These are phyloP conservation scores for Pestalotiopsis sp. DNA, from an alignment of 2,329 filamentous ascomycete genomes.

Conservation along the genomic window DNA sequence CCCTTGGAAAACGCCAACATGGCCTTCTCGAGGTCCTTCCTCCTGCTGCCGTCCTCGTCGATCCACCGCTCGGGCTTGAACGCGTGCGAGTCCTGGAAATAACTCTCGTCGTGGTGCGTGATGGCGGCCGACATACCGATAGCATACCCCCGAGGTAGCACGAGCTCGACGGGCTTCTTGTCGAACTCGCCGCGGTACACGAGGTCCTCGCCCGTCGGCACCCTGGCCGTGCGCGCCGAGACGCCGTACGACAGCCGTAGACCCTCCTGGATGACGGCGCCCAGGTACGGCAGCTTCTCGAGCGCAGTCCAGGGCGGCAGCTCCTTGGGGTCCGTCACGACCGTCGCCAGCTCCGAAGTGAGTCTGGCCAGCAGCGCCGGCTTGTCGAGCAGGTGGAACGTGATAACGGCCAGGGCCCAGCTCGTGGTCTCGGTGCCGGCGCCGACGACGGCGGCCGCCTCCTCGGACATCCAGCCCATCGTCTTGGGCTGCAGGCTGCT, in stretches of 20 bases:
- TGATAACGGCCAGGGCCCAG: slow-evolving; percentile 25
- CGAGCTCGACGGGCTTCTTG: slow-evolving; percentile 16
- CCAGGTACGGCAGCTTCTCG: slow-evolving; percentile 41
- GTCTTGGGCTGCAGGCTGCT: slow-evolving; percentile 14
- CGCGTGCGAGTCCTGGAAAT: slow-evolving; percentile 19
- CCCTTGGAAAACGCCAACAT: slow-evolving; percentile 1
- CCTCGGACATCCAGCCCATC: slow-evolving; percentile 19
- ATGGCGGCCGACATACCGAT: slow-evolving; percentile 24
- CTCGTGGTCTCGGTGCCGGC: slow-evolving; percentile 24
- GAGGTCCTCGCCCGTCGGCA: slow-evolving; percentile 21
- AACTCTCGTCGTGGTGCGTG: slow-evolving; percentile 21
- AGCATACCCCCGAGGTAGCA: slow-evolving; percentile 21
- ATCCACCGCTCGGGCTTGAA: slow-evolving; percentile 29
- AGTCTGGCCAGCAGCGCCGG: slow-evolving; percentile 23
- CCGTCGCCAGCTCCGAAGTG: slow-evolving; percentile 23
- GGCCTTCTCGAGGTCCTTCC: slow-evolving; percentile 3
- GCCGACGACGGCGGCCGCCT: slow-evolving; percentile 22
- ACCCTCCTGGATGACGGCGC: slow-evolving; percentile 25
- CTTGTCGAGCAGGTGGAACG: slow-evolving; percentile 26
- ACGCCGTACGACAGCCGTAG: slow-evolving; percentile 26
- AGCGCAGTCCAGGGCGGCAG: slow-evolving; percentile 27
- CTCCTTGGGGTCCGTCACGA: slow-evolving; percentile 15
- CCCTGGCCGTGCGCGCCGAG: slow-evolving; percentile 19
- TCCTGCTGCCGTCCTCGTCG: slow-evolving; percentile 14
- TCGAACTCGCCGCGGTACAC: slow-evolving; percentile 21